These are phyloP conservation scores for Dactylonectria macrodidyma DNA, from an alignment of 2,329 filamentous ascomycete genomes.

Conservation along the genomic window DNA sequence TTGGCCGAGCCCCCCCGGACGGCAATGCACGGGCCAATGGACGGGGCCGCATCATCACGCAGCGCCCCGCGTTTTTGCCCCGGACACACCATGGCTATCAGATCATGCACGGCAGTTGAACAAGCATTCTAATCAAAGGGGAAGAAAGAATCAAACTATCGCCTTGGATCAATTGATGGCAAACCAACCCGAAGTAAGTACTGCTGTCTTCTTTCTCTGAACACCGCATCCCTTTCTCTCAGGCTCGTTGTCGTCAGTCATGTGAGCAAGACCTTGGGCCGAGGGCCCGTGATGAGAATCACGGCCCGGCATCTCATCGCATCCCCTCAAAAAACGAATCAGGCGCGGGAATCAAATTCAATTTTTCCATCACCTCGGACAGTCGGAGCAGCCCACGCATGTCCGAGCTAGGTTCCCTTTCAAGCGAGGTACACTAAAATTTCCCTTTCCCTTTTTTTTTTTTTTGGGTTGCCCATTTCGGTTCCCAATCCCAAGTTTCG, in stretches of 20 bases:
- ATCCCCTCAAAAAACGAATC: background rate
- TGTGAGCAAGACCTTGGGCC: background rate
- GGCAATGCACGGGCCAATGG: constrained; percentile 20
- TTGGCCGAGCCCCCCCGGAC: background rate
- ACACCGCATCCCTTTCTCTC: background rate
- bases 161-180: background rate
- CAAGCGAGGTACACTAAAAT: background rate
- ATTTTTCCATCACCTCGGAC: background rate
- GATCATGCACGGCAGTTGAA: background rate
- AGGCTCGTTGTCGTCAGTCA: background rate
- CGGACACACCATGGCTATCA: constrained; percentile 6
- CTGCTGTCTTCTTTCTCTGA: background rate
- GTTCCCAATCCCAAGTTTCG: background rate
- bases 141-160: background rate
- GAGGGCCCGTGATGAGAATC: background rate
- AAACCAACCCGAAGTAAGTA: background rate
- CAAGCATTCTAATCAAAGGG: background rate
- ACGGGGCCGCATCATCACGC: constrained; percentile 12
- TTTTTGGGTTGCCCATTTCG: too few species aligned
- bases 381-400: background rate
- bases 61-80: constrained; percentile 9
- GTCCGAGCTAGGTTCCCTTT: background rate
- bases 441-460: background rate
- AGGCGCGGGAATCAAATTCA: background rate
- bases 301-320: background rate